Evolutionary conservation across 345 rosid genomes (phyloP), one percentile per base, ranked within the genome.

Genomic region (Hibiscus syriacus): DNA sequence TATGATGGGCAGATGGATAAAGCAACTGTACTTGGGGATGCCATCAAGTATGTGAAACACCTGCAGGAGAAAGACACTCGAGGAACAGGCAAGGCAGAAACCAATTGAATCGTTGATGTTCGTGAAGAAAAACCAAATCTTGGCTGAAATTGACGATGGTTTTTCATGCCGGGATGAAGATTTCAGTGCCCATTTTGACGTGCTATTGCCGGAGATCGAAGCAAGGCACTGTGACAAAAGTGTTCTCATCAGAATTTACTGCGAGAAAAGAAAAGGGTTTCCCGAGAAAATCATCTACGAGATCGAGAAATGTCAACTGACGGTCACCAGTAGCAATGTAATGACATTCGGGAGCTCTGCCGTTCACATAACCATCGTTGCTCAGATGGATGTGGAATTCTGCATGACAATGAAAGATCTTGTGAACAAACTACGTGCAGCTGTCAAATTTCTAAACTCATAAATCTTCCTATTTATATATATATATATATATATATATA

Each of bases 11-110:
- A 92, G 98, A 87, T 75, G 92, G 98, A 92, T 72, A 92, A 92
- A 71, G 96, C 92, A 80, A 88, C 98, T 17, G 97, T 92, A 74
- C 87, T 92, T 66, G 92, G 89, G 54, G n/a, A n/a, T n/a, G n/a
- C n/a, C n/a, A n/a, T n/a, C n/a, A n/a, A n/a, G n/a, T n/a, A n/a
- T n/a, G n/a, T 92, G 81, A 90, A 92, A 57, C 81, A 82, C 48
- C 86, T 92, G 71, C 96, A 92, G 74, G 90, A 92, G 63, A 80
- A 55, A 80, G 72, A 76, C 71, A 20, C 92, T 88, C 17, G 98
- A 90, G 79, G 93, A 92, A 70, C 76, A 85, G 59, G 79, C 85
- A 22, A 80, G 57, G 74, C 80, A 76, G 80, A 88, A 76, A 50
- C 74, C 80, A 19, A 74, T 84, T 70, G 96, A 92, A 82, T 85